Conservation (phyloP, 2,329 filamentous ascomycete species). For the Ceratocystis ficicola region DNA sequence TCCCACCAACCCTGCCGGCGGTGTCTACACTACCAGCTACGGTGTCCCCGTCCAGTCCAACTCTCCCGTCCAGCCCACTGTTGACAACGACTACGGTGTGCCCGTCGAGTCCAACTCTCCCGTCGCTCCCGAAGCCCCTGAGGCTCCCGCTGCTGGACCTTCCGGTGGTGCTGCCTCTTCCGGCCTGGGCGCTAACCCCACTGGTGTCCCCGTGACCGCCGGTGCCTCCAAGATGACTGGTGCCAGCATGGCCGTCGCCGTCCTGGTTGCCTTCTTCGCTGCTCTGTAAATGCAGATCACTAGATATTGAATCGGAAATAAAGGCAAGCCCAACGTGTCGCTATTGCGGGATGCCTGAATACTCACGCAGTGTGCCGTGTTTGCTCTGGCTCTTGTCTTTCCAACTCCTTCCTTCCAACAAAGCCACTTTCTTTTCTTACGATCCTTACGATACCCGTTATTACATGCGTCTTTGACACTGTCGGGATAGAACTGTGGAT, state of each 20-base stretch:
- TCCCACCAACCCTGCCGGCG: constrained; percentile 22
- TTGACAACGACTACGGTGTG: constrained; percentile 7
- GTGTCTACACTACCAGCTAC: constrained; percentile 11
- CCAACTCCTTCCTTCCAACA: not conserved
- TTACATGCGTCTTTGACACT: constrained; percentile 16
- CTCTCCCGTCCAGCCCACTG: constrained; percentile 10
- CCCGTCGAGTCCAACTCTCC: constrained; percentile 24
- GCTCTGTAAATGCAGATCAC: constrained; percentile 17
- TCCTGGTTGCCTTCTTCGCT: constrained; percentile 16
- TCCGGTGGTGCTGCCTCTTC: constrained; percentile 21
- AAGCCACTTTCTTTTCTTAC: constrained; percentile 20
- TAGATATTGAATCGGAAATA: constrained; percentile 4
- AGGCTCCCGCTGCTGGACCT: constrained; percentile 15
- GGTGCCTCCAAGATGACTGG: constrained; percentile 20
- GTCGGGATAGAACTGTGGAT: constrained; percentile 7
- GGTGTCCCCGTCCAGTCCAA: constrained; percentile 13
- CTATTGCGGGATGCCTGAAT: constrained; percentile 6
- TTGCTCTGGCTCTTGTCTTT: not conserved
- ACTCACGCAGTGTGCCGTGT: not conserved
- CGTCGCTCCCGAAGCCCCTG: constrained; percentile 20
- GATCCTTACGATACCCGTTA: constrained; percentile 23
- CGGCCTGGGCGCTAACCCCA: constrained; percentile 15
- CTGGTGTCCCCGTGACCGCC: constrained; percentile 19
- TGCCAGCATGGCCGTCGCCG: constrained; percentile 13
- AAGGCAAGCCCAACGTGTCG: not conserved